Percentiles rank a stretch among this genome's conserved stretches.
These are phyloP conservation scores for Handroanthus guayacan DNA, from an alignment of 257 asterid genomes.

Conservation along the genomic window DNA sequence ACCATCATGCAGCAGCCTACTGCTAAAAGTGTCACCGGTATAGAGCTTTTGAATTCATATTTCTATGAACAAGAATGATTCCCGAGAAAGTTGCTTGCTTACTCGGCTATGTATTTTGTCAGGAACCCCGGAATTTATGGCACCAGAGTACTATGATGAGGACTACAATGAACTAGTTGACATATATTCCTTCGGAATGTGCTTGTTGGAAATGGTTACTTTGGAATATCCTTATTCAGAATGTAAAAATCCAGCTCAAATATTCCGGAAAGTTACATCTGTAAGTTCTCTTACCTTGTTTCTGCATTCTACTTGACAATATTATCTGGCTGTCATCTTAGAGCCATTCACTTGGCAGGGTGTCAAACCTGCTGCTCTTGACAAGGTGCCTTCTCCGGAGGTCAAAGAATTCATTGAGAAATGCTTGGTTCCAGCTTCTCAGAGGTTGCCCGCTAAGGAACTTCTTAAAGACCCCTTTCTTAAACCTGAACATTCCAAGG, in stretches of 20 bases:
- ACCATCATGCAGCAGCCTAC: slow-evolving; percentile 78
- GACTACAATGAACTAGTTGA: slow-evolving; percentile 83
- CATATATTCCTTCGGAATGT: slow-evolving; percentile 83
- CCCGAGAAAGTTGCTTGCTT: slow-evolving; percentile 6
- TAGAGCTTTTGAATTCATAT: neutral
- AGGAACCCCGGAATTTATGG: slow-evolving; percentile 76
- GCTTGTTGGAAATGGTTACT: slow-evolving; percentile 80
- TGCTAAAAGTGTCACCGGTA: slow-evolving; percentile 83
- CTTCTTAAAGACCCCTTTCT: slow-evolving; percentile 77
- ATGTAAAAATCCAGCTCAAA: slow-evolving; percentile 84
- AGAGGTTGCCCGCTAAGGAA: slow-evolving; percentile 72
- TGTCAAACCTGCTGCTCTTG: slow-evolving; percentile 71
- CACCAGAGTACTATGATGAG: slow-evolving; percentile 88
- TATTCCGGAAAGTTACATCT: slow-evolving; percentile 65
- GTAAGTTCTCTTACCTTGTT: slow-evolving; percentile 48
- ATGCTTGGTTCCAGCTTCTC: slow-evolving; percentile 66
- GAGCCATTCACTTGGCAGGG: slow-evolving; percentile 50
- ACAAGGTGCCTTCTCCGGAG: slow-evolving; percentile 55
- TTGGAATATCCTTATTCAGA: slow-evolving; percentile 79
- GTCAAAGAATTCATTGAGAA: slow-evolving; percentile 74
- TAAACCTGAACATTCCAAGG: slow-evolving; percentile 38
- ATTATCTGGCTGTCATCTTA: neutral
- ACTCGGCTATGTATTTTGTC: neutral
- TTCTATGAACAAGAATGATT: neutral
- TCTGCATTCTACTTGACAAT: neutral